Evolutionary conservation across 306 rosid species (phyloP).

Genomic region (Acacia melanoxylon): DNA sequence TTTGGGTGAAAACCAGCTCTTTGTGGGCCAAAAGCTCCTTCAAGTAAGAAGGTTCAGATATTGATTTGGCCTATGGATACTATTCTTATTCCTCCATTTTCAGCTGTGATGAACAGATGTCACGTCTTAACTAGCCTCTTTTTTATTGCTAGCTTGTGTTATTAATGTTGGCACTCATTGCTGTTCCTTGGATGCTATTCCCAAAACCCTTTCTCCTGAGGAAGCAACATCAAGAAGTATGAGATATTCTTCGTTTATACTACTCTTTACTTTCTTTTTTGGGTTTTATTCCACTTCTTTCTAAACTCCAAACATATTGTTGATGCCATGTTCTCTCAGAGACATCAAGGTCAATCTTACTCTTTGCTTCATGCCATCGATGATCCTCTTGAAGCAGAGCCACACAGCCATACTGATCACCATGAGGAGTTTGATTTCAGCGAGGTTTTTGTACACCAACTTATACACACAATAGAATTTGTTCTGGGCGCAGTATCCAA

Average conservation of each 20-base stretch:
- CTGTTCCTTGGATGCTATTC: slow-evolving; percentile 16
- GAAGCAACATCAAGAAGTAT: slow-evolving; percentile 13
- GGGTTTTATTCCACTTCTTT: background rate
- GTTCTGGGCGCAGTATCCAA: slow-evolving; percentile 78
- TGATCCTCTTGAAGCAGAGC: slow-evolving; percentile 31
- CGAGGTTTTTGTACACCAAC: slow-evolving; percentile 40
- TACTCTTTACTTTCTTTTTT: background rate
- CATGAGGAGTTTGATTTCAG: slow-evolving; percentile 31
- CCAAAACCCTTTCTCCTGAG: slow-evolving; percentile 4
- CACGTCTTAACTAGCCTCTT: background rate
- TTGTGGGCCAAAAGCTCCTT: slow-evolving; percentile 49
- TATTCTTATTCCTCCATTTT: background rate
- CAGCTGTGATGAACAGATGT: background rate
- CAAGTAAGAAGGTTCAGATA: background rate
- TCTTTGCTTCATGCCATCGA: background rate
- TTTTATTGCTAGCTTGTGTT: background rate
- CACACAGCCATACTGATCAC: slow-evolving; percentile 47
- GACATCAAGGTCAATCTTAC: slow-evolving; percentile 19
- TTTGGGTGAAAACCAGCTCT: slow-evolving; percentile 68
- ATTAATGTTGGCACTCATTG: slow-evolving; percentile 11
- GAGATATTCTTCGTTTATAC: background rate
- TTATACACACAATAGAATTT: slow-evolving; percentile 75
- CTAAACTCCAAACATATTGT: background rate
- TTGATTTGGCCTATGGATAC: background rate
- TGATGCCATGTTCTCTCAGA: slow-evolving; percentile 5